Evolutionary conservation across 148 eudicot genomes (phyloP).

Genomic region (Drosera capensis): DNA sequence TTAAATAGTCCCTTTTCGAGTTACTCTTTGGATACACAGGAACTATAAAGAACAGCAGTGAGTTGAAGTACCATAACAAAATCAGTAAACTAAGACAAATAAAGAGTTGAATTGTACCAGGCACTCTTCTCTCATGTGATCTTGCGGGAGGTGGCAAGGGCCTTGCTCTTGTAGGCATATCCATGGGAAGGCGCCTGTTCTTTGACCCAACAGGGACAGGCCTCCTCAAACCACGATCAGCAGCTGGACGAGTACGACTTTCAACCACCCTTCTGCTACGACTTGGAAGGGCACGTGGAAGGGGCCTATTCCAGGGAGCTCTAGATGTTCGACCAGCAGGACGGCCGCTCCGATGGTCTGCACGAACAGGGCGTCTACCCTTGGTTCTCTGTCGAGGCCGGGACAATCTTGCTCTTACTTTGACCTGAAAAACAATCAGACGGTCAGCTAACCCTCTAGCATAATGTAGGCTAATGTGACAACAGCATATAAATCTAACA

Average conservation of each 20-base stretch:
- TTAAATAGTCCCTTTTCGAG: slow-evolving; percentile 52
- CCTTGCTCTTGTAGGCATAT: slow-evolving; percentile 51
- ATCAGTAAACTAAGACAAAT: background rate
- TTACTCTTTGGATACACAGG: slow-evolving; percentile 72
- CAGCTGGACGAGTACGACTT: slow-evolving; percentile 34
- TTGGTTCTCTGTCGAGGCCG: slow-evolving; percentile 85
- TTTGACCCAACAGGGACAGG: slow-evolving; percentile 40
- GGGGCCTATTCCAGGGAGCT: slow-evolving; percentile 69
- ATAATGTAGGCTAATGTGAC: slow-evolving; percentile 2
- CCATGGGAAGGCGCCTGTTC: slow-evolving; percentile 50
- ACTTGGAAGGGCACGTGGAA: slow-evolving; percentile 42
- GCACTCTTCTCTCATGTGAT: slow-evolving; percentile 78
- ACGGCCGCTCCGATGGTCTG: slow-evolving; percentile 37
- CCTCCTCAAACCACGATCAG: slow-evolving; percentile 47
- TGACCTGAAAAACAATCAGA: slow-evolving; percentile 31
- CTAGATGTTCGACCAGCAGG: slow-evolving; percentile 32
- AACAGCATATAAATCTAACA: slow-evolving; percentile 1
- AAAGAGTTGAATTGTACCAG: slow-evolving; percentile 36
- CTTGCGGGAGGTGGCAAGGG: slow-evolving; percentile 59
- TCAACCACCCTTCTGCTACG: slow-evolving; percentile 36
- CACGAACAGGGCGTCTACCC: slow-evolving; percentile 48
- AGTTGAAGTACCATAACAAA: background rate
- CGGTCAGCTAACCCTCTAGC: background rate
- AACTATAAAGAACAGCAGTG: slow-evolving; percentile 21
- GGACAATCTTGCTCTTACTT: slow-evolving; percentile 86